These are phyloP conservation scores for Fusarium sp. DNA, from an alignment of 2,329 filamentous ascomycete species.

Conservation along the genomic window DNA sequence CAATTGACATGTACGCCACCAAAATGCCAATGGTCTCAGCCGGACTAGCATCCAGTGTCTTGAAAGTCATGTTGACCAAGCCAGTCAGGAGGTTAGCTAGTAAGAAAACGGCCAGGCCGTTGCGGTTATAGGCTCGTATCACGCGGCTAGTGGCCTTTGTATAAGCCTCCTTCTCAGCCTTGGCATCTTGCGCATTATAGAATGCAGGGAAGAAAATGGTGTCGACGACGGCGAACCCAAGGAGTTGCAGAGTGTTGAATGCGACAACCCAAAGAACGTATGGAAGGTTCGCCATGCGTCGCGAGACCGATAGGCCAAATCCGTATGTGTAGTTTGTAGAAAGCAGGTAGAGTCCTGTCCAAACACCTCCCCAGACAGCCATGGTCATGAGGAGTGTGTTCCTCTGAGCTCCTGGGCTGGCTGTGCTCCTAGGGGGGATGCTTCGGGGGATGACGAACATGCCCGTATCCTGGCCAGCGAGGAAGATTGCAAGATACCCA, in stretches of 20 bases:
- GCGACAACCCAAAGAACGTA: constrained; percentile 94
- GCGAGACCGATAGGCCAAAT: constrained; percentile 81
- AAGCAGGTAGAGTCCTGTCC: constrained; percentile 77
- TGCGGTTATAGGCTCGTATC: constrained; percentile 87
- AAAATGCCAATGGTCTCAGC: constrained; percentile 79
- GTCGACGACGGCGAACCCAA: constrained; percentile 83
- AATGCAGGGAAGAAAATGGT: constrained; percentile 80
- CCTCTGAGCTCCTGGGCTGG: constrained; percentile 61
- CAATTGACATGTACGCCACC: constrained; percentile 74
- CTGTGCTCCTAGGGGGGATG: constrained; percentile 57
- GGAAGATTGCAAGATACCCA: constrained; percentile 94
- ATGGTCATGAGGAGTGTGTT: constrained; percentile 73
- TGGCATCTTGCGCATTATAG: constrained; percentile 67
- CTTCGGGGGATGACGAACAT: constrained; percentile 79
- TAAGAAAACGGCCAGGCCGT: constrained; percentile 87
- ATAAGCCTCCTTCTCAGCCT: constrained; percentile 73
- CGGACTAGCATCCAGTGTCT: constrained; percentile 79
- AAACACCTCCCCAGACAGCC: constrained; percentile 72
- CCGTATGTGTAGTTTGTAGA: constrained; percentile 78
- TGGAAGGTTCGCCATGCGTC: constrained; percentile 90
- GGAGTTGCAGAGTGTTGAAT: constrained; percentile 88
- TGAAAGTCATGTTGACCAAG: constrained; percentile 86
- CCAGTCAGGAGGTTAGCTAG: constrained; percentile 92
- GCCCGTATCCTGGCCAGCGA: constrained; percentile 87
- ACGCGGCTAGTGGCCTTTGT: constrained; percentile 81